Base-by-base conservation (phyloP, 805 yeast genomes). In the Isabelozyma gotoi region DNA sequence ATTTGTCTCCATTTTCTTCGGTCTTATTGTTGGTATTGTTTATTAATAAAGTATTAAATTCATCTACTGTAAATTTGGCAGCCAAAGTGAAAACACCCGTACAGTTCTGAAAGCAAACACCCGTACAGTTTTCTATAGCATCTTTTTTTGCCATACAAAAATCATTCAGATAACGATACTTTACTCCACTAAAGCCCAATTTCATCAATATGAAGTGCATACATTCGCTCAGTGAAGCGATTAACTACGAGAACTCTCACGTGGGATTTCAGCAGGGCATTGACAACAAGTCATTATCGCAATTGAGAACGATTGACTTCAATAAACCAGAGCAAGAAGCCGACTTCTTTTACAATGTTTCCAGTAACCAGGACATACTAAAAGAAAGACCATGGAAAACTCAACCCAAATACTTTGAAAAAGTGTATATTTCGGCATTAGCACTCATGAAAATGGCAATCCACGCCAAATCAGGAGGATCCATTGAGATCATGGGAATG, bases 401-500 rank as follows among this genome's bases (percentile, higher is more conserved):
- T 10, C 77, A 84, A 51, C 76, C 82, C 1, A 73, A 77, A 37
- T 85, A 81, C 54, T 87, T 87, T 60, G 74, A 73, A 39, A 75
- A 75, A 8, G 84, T 77, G 5, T 76, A 78, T 47, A 74, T 90
- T 1, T 85, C 96, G 2, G 73, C 88, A 1, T 60, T 86, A 21
- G 95, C 96, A 0, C 59, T 86, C 36, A 61, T 78, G 46, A 88
- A 88, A 56, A 89, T 90, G 86, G 63, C 85, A 2, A 69, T 80
- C 11, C 97, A 90, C 63, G 91, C 96, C 1, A 70, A 85, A 18
- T 70, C 82, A 1, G 97, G 97, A 4, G 96, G 96, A 0, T 69
- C 85, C 7, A 84, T 88, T 33, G 99, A 92, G 61, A 81, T 94
- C 5, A 92, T 92, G 98, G 99, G 98, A 4, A 86, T 91, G 86